Percentiles rank a stretch among this genome's conserved stretches.
Evolutionary conservation across 176 grass and related monocot species (phyloP).

Genomic region (Hordeum marinum): DNA sequence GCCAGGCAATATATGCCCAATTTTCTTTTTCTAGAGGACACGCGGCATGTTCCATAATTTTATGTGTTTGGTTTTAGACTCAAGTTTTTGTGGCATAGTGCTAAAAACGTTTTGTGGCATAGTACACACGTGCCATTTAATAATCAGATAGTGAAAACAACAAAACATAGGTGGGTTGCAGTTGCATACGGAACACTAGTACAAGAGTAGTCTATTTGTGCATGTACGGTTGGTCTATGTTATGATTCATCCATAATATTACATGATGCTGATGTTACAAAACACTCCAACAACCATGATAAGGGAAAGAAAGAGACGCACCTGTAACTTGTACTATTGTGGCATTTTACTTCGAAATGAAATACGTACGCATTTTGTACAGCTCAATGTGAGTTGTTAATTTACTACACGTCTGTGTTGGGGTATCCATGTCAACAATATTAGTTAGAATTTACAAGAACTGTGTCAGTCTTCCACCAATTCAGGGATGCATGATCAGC

Average conservation of each 20-base stretch:
- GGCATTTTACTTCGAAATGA: neutral
- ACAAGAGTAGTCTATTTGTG: neutral
- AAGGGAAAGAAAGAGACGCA: neutral
- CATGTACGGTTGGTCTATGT: neutral
- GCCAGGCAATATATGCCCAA: too few relatives aligned
- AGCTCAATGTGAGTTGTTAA: neutral
- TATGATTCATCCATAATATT: neutral
- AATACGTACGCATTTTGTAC: neutral
- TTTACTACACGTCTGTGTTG: slow-evolving; percentile 12
- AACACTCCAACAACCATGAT: neutral
- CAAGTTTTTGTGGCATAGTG: too few relatives aligned
- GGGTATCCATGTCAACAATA: neutral
- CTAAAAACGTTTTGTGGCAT: neutral
- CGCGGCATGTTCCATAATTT: too few relatives aligned
- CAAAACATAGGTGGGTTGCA: neutral
- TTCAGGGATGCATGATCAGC: neutral
- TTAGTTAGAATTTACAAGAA: slow-evolving; percentile 18
- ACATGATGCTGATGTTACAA: neutral
- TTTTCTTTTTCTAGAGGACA: too few relatives aligned
- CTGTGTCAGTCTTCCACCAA: neutral
- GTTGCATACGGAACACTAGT: neutral
- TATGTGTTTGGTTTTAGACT: too few relatives aligned
- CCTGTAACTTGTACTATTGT: neutral
- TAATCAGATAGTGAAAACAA: neutral
- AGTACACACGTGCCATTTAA: neutral